phyloP scores from a whole-genome alignment of 2,329 filamentous ascomycete genomes.

The Colletotrichum sp. region DNA sequence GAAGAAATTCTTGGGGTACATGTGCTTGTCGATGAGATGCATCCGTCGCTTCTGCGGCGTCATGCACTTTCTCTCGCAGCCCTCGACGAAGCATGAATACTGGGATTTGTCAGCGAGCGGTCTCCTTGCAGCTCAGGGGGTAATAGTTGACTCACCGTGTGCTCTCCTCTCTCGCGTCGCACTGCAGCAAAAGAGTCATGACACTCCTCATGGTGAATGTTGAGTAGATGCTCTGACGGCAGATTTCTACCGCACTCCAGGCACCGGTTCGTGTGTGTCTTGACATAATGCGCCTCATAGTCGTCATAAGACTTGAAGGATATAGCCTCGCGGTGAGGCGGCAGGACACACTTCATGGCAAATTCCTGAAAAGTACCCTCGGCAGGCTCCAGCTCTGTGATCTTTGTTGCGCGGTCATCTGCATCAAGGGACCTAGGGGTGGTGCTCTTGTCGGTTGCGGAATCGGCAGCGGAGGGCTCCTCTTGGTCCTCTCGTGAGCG shows the following conservation, averaged over 20 bases:
- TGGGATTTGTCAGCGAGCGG: constrained; percentile 39
- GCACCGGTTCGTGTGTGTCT: constrained; percentile 84
- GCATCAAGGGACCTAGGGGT: constrained; percentile 13
- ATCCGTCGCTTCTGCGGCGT: constrained; percentile 83
- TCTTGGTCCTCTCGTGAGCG: constrained; percentile 66
- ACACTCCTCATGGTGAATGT: constrained; percentile 87
- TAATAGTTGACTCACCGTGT: constrained; percentile 65
- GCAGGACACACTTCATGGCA: constrained; percentile 79
- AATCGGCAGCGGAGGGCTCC: constrained; percentile 38
- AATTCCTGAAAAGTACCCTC: constrained; percentile 37
- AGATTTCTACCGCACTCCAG: constrained; percentile 86
- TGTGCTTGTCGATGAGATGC: constrained; percentile 93
- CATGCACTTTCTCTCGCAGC: constrained; percentile 83
- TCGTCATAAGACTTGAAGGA: constrained; percentile 77
- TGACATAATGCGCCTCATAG: constrained; percentile 86
- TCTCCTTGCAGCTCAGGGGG: too few relatives aligned
- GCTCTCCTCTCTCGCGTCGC: constrained; percentile 79
- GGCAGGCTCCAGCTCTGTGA: constrained; percentile 62
- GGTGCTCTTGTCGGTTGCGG: constrained; percentile 19
- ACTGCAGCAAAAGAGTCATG: constrained; percentile 83
- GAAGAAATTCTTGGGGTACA: constrained; percentile 88
- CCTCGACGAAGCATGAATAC: constrained; percentile 90
- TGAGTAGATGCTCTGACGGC: constrained; percentile 80
- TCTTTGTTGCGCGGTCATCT: constrained; percentile 51
- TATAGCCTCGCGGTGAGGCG: constrained; percentile 75